Evolutionary conservation across 805 yeast species (phyloP), one percentile per base, ranked within the genome.

Genomic region (Dipodascopsis tothii): DNA sequence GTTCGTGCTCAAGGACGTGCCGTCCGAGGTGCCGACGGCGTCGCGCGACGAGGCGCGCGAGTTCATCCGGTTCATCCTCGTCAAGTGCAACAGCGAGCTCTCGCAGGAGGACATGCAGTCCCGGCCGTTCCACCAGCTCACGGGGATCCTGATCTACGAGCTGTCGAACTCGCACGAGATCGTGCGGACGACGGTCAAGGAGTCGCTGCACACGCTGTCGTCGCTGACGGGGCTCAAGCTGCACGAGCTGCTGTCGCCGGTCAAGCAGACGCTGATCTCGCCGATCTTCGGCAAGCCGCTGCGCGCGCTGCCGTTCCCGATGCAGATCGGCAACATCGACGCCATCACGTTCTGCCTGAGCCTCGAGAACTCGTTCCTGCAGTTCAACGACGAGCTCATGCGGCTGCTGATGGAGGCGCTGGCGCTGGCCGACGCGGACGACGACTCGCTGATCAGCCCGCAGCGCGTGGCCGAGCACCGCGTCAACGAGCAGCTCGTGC

Each of bases 311-410:
- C 98, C 99, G 0, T 92, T 94, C 67, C 92, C 95, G 3, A 92
- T 90, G 95, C 98, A 94, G 65, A 92, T 92, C 44, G 98, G 98
- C 30, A 88, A 92, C 61, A 88, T 92, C 49, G 97, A 92, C 63
- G 97, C 97, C 1, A 84, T 92, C n/a, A 80, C 95, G 0, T 94
- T 80, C 62, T 90, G 96, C 59, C 67, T 92, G 45, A 78, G 81
- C 1, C 69, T 90, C 39, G 92, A 85, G 9, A 75, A 82, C 50
- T 73, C 95, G 0, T 87, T 90, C 54, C 67, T 90, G 52, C 80
- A 81, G 6, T 90, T 86, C 60, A 84, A 84, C 54, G 97, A 92
- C 43, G 97, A 94, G 58, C 66, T 92, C 46, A 83, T 81, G 46
- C 69, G 99, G 41, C 68, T 94, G 44, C 66, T 92, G 6, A 75